These are phyloP conservation scores for Sporothrix curviconia DNA, from an alignment of 2,329 filamentous ascomycete genomes.

Conservation along the genomic window DNA sequence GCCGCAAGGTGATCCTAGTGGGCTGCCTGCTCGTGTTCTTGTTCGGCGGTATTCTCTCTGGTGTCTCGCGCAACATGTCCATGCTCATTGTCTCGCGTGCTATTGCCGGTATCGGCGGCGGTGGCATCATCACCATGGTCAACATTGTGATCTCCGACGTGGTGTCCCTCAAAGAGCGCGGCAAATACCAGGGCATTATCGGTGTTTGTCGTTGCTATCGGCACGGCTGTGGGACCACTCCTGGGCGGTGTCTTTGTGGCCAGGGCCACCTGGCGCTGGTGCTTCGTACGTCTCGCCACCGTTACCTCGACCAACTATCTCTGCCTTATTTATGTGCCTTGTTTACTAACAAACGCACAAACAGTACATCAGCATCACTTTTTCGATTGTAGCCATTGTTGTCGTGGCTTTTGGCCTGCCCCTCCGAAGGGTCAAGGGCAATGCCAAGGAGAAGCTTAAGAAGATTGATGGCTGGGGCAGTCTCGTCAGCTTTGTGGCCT, in stretches of 20 bases:
- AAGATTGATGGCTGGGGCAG: constrained; percentile 56
- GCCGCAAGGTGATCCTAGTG: constrained; percentile 55
- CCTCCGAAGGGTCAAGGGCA: constrained; percentile 38
- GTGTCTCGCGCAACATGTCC: constrained; percentile 46
- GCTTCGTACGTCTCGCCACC: too few species aligned
- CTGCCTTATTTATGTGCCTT: too few species aligned
- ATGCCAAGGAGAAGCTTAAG: constrained; percentile 38
- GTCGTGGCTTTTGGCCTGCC: constrained; percentile 39
- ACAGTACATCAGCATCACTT: constrained; percentile 29
- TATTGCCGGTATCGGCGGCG: constrained; percentile 53
- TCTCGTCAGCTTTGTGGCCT: constrained; percentile 44
- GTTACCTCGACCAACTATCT: too few species aligned
- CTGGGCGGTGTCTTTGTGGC: constrained; percentile 30
- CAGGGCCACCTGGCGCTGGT: constrained; percentile 32
- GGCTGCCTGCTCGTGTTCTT: constrained; percentile 48
- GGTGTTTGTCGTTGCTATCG: constrained; percentile 34
- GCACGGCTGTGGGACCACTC: constrained; percentile 37
- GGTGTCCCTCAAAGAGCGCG: constrained; percentile 50
- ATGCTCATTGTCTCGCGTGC: constrained; percentile 56
- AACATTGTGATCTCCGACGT: constrained; percentile 58
- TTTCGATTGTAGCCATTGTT: constrained; percentile 42
- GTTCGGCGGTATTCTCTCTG: constrained; percentile 42
- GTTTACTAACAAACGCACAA: too few species aligned
- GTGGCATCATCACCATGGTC: constrained; percentile 49
- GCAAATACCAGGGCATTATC: constrained; percentile 39